These are phyloP conservation scores for Populus deltoides DNA, from an alignment of 345 rosid species.

Conservation along the genomic window DNA sequence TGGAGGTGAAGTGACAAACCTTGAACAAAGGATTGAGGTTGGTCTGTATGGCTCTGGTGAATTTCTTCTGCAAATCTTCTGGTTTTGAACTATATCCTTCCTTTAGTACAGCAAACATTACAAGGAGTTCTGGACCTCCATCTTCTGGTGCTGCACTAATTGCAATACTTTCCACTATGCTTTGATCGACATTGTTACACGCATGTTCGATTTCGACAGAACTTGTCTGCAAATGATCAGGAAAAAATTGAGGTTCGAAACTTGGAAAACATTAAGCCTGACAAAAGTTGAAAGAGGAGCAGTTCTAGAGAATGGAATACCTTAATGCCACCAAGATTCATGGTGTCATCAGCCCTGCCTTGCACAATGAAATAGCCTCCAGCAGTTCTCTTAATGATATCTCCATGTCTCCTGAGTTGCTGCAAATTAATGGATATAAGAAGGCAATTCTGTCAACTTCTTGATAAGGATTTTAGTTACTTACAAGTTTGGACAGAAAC, in stretches of 20 bases:
- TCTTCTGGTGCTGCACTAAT: slow-evolving; percentile 46
- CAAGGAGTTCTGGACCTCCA: slow-evolving; percentile 79
- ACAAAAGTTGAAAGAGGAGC: neutral
- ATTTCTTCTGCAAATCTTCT: slow-evolving; percentile 48
- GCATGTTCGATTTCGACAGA: slow-evolving; percentile 81
- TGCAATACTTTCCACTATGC: slow-evolving; percentile 73
- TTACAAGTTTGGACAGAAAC: too few relatives aligned
- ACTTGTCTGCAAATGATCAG: slow-evolving; percentile 55
- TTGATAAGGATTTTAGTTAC: too few relatives aligned
- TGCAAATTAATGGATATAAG: slow-evolving; percentile 18
- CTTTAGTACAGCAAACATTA: slow-evolving; percentile 59
- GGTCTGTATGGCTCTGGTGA: slow-evolving; percentile 58
- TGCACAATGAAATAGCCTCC: slow-evolving; percentile 72
- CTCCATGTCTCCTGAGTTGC: slow-evolving; percentile 89
- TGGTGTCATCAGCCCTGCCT: slow-evolving; percentile 95
- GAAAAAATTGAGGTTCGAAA: neutral
- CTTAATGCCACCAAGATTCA: slow-evolving; percentile 98
- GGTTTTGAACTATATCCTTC: slow-evolving; percentile 37
- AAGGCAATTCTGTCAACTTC: too few relatives aligned
- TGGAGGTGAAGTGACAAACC: slow-evolving; percentile 35
- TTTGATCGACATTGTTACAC: slow-evolving; percentile 65
- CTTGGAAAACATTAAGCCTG: neutral
- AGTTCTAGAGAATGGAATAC: slow-evolving; percentile 25
- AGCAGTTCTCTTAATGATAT: slow-evolving; percentile 59
- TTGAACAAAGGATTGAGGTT: slow-evolving; percentile 86